Conservation (phyloP, 78 protist genomes). For the Emiliania huxleyi region DNA sequence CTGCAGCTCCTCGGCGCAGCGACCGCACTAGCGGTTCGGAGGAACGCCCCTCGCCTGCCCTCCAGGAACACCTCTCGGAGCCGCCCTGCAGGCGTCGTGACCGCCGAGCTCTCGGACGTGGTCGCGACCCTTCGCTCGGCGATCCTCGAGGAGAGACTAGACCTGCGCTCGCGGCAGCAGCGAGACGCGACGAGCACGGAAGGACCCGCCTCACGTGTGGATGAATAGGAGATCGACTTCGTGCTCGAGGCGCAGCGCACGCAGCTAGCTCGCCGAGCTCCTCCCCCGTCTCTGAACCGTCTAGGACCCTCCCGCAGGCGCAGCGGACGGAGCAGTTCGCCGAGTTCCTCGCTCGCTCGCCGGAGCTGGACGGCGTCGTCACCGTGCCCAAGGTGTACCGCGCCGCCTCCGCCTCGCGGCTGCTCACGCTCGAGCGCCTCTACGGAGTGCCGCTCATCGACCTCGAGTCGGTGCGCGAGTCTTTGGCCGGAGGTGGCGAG, state of each 20-base stretch:
- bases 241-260: too few relatives aligned
- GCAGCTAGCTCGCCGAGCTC: too few relatives aligned
- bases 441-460: conserved; percentile 35
- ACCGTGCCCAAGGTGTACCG: neutral
- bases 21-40: too few relatives aligned
- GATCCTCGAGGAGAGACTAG: conserved; percentile 19
- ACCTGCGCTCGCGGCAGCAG: too few relatives aligned
- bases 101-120: neutral
- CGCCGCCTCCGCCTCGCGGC: neutral
- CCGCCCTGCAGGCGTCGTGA: too few relatives aligned
- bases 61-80: too few relatives aligned
- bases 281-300: too few relatives aligned
- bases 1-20: neutral
- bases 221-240: too few relatives aligned
- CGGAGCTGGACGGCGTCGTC: neutral
- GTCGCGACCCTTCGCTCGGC: neutral
- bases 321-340: neutral
- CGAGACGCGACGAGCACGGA: too few relatives aligned
- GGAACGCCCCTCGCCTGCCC: too few relatives aligned
- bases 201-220: too few relatives aligned
- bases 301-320: neutral
- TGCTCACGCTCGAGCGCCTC: conserved; percentile 30
- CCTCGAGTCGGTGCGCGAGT: neutral
- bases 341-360: neutral
- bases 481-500: too few relatives aligned